Base-by-base conservation (phyloP, 805 yeast genomes). In the Metschnikowia borealis region DNA sequence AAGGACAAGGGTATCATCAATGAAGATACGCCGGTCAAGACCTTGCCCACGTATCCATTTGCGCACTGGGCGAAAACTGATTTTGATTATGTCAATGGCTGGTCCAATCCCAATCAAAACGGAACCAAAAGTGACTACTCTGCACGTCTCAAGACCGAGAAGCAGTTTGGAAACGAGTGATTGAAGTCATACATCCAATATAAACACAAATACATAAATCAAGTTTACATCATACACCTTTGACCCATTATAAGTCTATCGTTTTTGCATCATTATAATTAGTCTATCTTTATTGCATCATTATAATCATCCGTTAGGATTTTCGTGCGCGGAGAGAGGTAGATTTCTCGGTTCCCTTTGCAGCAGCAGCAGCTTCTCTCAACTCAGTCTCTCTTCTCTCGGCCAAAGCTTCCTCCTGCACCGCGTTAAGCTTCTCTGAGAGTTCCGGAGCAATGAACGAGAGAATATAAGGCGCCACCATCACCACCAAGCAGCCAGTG, bases 41-140 rank as follows among this genome's bases (percentile, higher is more conserved):
- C 88, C 0, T 60, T 77, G 44, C 80, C 83, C 17, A 69, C 81
- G 2, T 83, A 83, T 59, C 89, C 89, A 33, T 83, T 83, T 70
- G 87, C 88, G 1, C 73, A 77, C 58, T 83, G 77, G 77, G 74
- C 65, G 5, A 61, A 70, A 46, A 69, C 75, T 8, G 72, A 70
- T 54, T 73, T 66, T 55, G 75, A 73, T 54, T 63, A 55, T 40
- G 63, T 63, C 31, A 68, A 68, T 52, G 76, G 76, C 35, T 73
- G 73, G 71, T 65, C 60, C 45, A 71, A 71, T 49, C 77, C 77
- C 5, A 52, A 52, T 23, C 44, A 57, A 18, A 61, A 60, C 39
- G 55, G 57, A 32, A 62, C 62, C 15, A 56, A 58, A 44, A 54
- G 58, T 8, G 59, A 66, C 51, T 66, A 68, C 50, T 48, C 59